These are phyloP conservation scores for Solanum sejunctum DNA, from an alignment of 257 asterid species.

Conservation along the genomic window DNA sequence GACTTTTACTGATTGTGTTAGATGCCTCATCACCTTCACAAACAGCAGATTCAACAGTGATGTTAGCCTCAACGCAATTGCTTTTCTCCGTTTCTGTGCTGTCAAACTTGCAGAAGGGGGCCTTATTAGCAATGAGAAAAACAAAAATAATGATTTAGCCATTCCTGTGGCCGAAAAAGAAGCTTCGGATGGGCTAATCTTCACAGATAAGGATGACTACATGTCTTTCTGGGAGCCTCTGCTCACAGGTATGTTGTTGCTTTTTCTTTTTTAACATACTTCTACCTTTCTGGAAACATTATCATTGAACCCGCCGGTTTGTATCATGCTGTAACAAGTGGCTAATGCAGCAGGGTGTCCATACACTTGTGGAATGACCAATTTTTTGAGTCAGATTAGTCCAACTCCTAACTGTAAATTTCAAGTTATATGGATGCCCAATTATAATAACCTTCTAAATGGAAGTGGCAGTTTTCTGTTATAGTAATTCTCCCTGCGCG, in stretches of 20 bases:
- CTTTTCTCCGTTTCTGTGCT: conserved; percentile 98
- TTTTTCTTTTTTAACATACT: not conserved
- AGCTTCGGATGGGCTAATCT: conserved; percentile 41
- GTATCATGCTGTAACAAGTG: not conserved
- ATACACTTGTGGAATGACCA: not conserved
- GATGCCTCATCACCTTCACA: conserved; percentile 92
- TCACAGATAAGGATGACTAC: conserved; percentile 50
- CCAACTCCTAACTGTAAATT: not conserved
- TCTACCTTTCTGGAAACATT: not conserved
- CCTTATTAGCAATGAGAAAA: conserved; percentile 57
- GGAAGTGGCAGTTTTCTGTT: not conserved
- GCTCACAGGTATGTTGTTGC: conserved; percentile 56
- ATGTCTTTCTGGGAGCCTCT: conserved; percentile 79
- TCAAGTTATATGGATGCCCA: not conserved
- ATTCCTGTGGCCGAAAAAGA: conserved; percentile 17
- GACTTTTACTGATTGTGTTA: conserved; percentile 90
- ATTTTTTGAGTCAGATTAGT: not conserved
- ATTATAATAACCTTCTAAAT: not conserved
- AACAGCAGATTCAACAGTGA: conserved; percentile 90
- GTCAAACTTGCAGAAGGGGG: conserved; percentile 98
- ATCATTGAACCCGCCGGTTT: not conserved
- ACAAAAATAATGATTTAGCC: conserved; percentile 32
- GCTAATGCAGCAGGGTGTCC: not conserved
- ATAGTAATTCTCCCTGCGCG: not conserved
- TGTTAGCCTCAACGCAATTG: conserved; percentile 97